Base-by-base conservation (phyloP, 257 asterid genomes). In the Scutellaria barbata region DNA sequence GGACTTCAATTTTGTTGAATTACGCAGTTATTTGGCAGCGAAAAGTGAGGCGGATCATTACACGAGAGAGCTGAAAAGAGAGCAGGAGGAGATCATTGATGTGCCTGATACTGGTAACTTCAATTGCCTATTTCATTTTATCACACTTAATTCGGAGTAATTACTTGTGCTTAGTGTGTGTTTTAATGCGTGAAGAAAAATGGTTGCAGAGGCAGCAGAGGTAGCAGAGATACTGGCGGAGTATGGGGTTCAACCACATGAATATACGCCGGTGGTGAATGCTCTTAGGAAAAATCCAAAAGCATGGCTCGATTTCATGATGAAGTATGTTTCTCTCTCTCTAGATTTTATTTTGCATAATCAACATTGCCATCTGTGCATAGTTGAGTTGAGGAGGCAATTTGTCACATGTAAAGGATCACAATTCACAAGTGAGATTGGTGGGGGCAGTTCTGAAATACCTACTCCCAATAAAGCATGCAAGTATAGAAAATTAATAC, bases 291-390 rank as follows among this genome's bases (percentile, higher is more conserved):
- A 89, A 75, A 95, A 95, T 45, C 99, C 96, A 5, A 84, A 87
- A 77, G 99, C 96, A 10, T 95, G 98, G 99, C 92, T 95, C 42
- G 96, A 90, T 81, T 95, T 95, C 61, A 92, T 95, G 99, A 94
- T 94, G 99, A 95, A 88, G 99, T 91, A 77, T 80, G 87, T 68
- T 1, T 10, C 11, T 10, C 11, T 10, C 13, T 17, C 10, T 25
- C 41, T 43, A 40, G 0, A 74, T 12, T 22, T 3, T 10, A 2
- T 66, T 30, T 30, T 30, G 35, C 25, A 22, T 22, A 22, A 22
- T 22, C 25, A 22, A 2, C 25, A 22, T 22, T 0, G 25, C 25
- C 25, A 0, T 22, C 2, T 22, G 25, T 22, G 25, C 25, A n/a
- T n/a, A n/a, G n/a, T n/a, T n/a, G n/a, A n/a, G n/a, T n/a, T n/a